Evolutionary conservation across 257 asterid species (phyloP).

Genomic region (Lantana camara): DNA sequence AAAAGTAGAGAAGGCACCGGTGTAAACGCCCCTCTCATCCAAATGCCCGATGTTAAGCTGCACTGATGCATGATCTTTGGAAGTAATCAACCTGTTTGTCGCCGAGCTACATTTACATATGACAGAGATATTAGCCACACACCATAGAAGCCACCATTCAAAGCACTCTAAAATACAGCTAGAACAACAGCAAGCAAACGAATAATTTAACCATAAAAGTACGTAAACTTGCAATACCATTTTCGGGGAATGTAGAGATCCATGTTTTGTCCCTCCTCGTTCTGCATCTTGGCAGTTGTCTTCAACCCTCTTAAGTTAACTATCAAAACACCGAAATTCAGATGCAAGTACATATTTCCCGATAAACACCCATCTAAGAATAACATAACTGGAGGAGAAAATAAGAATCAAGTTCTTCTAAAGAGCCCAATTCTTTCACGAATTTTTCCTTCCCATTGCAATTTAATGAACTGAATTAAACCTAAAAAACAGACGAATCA

Average conservation of each 20-base stretch:
- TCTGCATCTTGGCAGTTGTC: conserved; percentile 59
- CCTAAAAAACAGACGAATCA: background rate
- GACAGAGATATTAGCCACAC: background rate
- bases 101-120: conserved; percentile 32
- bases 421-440: background rate
- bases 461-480: background rate
- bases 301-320: conserved; percentile 17
- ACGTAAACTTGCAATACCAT: conserved; percentile 39
- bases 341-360: background rate
- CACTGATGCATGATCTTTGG: conserved; percentile 41
- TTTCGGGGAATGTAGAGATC: conserved; percentile 80
- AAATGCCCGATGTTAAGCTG: conserved; percentile 39
- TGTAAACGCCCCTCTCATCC: conserved; percentile 36
- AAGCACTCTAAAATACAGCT: background rate
- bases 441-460: background rate
- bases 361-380: background rate
- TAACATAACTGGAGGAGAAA: background rate
- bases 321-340: background rate
- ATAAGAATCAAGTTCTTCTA: background rate
- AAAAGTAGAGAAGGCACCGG: conserved; percentile 36
- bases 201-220: background rate
- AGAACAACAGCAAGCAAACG: background rate
- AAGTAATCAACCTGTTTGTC: conserved; percentile 39
- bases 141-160: background rate
- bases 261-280: conserved; percentile 75